Percentiles rank a stretch among this genome's conserved stretches.
Evolutionary conservation across 441 rosid species (phyloP).

Genomic region (Codiaeum variegatum): DNA sequence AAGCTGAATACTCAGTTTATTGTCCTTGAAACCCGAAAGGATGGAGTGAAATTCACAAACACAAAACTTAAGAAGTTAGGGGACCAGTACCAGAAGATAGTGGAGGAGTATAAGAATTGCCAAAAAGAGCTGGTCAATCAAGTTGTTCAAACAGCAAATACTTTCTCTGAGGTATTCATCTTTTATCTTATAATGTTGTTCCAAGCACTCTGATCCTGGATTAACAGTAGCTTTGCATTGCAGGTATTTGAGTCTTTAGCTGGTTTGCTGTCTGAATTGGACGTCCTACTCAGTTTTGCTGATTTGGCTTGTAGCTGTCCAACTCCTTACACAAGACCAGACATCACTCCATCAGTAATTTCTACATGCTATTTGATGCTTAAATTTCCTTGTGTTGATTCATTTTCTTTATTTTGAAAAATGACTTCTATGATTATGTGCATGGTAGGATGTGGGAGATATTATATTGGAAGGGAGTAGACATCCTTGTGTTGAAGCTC

Average conservation of each 20-base stretch:
- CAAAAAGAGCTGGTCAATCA: constrained; percentile 81
- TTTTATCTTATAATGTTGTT: constrained; percentile 12
- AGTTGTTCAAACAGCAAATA: constrained; percentile 73
- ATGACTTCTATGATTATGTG: constrained; percentile 14
- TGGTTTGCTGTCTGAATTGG: constrained; percentile 77
- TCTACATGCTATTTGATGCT: constrained; percentile 14
- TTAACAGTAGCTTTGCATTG: constrained; percentile 28
- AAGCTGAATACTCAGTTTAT: constrained; percentile 78
- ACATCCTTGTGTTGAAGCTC: constrained; percentile 99
- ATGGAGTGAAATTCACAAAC: constrained; percentile 96
- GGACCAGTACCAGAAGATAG: constrained; percentile 79
- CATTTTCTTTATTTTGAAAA: constrained; percentile 15
- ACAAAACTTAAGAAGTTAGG: constrained; percentile 90
- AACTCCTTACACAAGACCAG: constrained; percentile 90
- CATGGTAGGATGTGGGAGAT: constrained; percentile 71
- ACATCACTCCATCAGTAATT: constrained; percentile 68
- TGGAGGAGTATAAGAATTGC: constrained; percentile 73
- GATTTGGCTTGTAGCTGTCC: constrained; percentile 94
- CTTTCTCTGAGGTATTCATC: constrained; percentile 73
- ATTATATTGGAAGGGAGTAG: constrained; percentile 87
- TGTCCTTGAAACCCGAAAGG: constrained; percentile 95
- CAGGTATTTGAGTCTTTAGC: constrained; percentile 87
- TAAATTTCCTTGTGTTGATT: constrained; percentile 16
- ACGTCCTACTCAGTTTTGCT: constrained; percentile 93
- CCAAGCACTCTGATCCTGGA: constrained; percentile 15